Base-by-base conservation (phyloP, 306 rosid species). In the Pyrus communis region DNA sequence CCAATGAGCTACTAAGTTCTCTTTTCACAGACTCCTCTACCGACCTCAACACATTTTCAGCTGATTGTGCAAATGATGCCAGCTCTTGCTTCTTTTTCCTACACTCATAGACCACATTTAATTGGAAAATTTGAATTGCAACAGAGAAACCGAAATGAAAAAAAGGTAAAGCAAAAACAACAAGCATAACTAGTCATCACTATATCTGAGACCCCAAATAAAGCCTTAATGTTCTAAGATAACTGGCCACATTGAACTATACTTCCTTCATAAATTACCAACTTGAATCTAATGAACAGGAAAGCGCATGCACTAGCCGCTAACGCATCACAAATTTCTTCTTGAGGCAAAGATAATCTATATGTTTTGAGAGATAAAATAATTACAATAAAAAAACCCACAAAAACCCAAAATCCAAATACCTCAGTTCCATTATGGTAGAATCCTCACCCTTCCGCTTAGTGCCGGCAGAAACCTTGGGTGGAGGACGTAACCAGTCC, bases 401-500 rank as follows among this genome's bases (percentile, higher is more conserved):
- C 10, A 68, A 2, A 2, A 38, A 57, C 14, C 63, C 40, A 43
- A 52, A 69, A 62, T 9, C 3, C 4, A 15, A 71, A 67, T 86
- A 95, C 99, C 97, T 92, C 82, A 92, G 75, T 25, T 82, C 85
- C 85, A 71, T 90, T 71, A 95, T 78, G 49, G 93, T 89, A 12
- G 99, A 89, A 85, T 92, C 83, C 70, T 89, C 93, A 15, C 40
- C 85, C 43, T 71, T 54, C 63, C 31, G 64, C 75, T 69, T 74
- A 4, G 79, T 51, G 63, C 79, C 77, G n/a, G 57, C 30, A 0
- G 85, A 59, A 63, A 82, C 82, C 87, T 88, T 89, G 3, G 99
- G 99, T 15, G 97, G 97, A 83, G 97, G 89, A 70, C 80, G 88
- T n/a, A 95, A 78, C 99, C 99, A 95, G 77, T 95, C 99, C 75